These are phyloP conservation scores for Ceratocystiopsis brevicomis DNA, from an alignment of 2,329 filamentous ascomycete species.

Conservation along the genomic window DNA sequence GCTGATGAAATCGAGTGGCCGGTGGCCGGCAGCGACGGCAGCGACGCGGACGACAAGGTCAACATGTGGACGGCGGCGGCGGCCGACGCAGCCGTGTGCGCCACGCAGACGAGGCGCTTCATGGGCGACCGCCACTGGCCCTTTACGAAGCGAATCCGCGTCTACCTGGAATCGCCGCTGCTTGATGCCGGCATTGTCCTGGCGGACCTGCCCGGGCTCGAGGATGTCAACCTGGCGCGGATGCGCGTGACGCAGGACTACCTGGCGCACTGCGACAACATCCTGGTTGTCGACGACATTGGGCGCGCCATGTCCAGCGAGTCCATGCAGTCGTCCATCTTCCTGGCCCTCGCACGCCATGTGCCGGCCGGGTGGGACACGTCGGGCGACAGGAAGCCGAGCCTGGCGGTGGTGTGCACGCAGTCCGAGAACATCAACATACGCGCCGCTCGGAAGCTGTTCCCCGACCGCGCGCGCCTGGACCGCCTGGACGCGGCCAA, in stretches of 20 bases:
- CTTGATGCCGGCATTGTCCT: slow-evolving; percentile 17
- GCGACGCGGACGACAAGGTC: slow-evolving; percentile 5
- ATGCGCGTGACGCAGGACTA: slow-evolving; percentile 16
- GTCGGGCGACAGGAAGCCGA: slow-evolving; percentile 9
- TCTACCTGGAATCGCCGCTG: slow-evolving; percentile 15
- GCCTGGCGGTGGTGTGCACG: slow-evolving; percentile 17
- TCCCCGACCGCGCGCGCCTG: slow-evolving; percentile 12
- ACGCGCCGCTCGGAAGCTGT: slow-evolving; percentile 11
- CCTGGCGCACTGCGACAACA: slow-evolving; percentile 16
- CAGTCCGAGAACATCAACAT: slow-evolving; percentile 17
- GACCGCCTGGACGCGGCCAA: slow-evolving; percentile 13
- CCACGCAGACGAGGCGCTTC: slow-evolving; percentile 14
- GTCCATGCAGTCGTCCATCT: slow-evolving; percentile 16
- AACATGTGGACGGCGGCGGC: slow-evolving; percentile 14
- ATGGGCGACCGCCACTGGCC: slow-evolving; percentile 18
- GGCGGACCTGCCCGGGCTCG: slow-evolving; percentile 18
- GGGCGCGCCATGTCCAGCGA: slow-evolving; percentile 14
- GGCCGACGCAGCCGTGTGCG: slow-evolving; percentile 14
- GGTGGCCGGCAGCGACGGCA: not conserved
- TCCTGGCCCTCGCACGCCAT: slow-evolving; percentile 13
- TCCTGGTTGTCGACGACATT: slow-evolving; percentile 18
- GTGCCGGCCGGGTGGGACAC: slow-evolving; percentile 14
- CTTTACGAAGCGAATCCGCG: slow-evolving; percentile 18
- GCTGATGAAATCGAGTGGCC: slow-evolving; percentile 16
- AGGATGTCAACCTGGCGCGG: slow-evolving; percentile 18